A percentile compares a stretch with the other conserved stretches of the same genome.
These are phyloP conservation scores for Cladobotryum mycophilum DNA, from an alignment of 2,329 filamentous ascomycete genomes.

Conservation along the genomic window DNA sequence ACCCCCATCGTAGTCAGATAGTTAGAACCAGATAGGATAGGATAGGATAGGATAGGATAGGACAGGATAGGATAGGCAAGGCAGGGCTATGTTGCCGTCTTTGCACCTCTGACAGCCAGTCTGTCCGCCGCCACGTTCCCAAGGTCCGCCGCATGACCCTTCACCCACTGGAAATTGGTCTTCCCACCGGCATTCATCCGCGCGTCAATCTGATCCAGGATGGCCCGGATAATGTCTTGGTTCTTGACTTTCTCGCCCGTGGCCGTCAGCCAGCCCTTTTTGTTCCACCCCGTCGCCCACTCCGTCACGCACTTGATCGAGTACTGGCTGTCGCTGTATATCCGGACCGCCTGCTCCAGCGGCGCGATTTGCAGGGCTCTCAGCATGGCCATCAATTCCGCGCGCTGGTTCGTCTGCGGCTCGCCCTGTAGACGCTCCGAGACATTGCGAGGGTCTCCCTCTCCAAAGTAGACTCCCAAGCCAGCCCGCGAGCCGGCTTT, in stretches of 20 bases:
- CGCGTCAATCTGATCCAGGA: constrained; percentile 65
- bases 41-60: no score
- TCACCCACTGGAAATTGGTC: constrained; percentile 81
- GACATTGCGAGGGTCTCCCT: constrained; percentile 53
- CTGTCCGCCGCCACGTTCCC: constrained; percentile 79
- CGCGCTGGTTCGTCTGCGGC: constrained; percentile 87
- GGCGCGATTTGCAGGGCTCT: constrained; percentile 75
- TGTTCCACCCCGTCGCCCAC: constrained; percentile 75
- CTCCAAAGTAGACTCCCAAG: constrained; percentile 58
- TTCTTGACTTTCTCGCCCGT: constrained; percentile 72
- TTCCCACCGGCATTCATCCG: constrained; percentile 52
- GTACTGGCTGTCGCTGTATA: constrained; percentile 87
- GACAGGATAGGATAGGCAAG: no score
- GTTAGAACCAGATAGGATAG: no score
- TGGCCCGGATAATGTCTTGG: constrained; percentile 70
- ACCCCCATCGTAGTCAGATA: no score
- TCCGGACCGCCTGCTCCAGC: constrained; percentile 60
- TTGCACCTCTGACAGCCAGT: constrained; percentile 55
- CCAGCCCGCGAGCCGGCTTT: constrained; percentile 49
- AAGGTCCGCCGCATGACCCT: constrained; percentile 66
- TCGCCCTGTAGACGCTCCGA: constrained; percentile 69
- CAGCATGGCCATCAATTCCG: constrained; percentile 84
- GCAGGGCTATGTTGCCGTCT: constrained; percentile 16
- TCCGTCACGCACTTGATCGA: constrained; percentile 81
- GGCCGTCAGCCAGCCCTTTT: constrained; percentile 70